These are phyloP conservation scores for Trichoderma sp. DNA, from an alignment of 2,329 filamentous ascomycete genomes.

Conservation along the genomic window DNA sequence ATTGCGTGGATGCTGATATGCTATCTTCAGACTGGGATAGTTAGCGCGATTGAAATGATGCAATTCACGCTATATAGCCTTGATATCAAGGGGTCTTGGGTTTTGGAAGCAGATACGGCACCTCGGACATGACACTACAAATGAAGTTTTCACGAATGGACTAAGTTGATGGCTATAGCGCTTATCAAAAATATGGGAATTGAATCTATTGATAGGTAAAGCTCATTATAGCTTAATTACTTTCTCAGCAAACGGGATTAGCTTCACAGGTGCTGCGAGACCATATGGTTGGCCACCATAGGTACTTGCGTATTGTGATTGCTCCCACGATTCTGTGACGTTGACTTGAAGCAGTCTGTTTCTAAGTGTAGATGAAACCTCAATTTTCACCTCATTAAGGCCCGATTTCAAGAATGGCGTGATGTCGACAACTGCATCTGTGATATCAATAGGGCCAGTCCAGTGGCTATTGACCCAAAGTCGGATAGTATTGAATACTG, in stretches of 20 bases:
- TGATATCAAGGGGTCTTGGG: neutral
- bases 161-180: neutral
- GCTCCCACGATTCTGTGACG: slow-evolving; percentile 7
- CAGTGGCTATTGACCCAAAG: neutral
- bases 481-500: slow-evolving; percentile 1
- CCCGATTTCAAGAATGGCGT: neutral
- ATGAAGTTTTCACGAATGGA: neutral
- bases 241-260: neutral
- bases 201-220: neutral
- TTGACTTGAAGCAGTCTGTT: slow-evolving; percentile 1
- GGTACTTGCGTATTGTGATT: neutral
- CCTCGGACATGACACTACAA: neutral
- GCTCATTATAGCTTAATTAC: neutral
- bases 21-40: neutral
- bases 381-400: neutral
- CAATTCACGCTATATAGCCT: neutral
- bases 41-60: neutral
- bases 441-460: slow-evolving; percentile 6
- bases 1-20: neutral
- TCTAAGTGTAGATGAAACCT: neutral
- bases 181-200: neutral
- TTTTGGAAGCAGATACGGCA: neutral
- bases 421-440: neutral
- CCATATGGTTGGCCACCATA: slow-evolving; percentile 6
- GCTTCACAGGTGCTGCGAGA: neutral